Conservation (phyloP, 78 protist species). For the Dictyostelium brefeldianum region DNA sequence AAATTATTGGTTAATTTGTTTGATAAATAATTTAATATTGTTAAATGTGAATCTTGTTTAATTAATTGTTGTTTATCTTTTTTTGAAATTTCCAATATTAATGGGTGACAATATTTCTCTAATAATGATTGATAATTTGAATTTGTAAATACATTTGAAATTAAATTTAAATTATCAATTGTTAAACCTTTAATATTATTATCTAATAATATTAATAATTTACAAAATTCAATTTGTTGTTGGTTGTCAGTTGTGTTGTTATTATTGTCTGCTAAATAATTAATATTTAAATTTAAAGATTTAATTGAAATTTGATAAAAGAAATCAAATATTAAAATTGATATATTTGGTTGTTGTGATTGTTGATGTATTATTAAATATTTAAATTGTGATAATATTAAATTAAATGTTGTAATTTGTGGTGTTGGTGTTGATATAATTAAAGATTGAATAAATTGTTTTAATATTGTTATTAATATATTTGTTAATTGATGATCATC, state of each 20-base stretch:
- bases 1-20: background rate
- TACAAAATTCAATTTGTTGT: background rate
- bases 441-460: background rate
- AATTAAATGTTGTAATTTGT: background rate
- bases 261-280: too few species aligned
- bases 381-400: background rate
- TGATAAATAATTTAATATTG: background rate
- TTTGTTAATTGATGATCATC: background rate
- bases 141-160: background rate
- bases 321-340: background rate
- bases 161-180: background rate
- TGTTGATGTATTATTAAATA: too few species aligned
- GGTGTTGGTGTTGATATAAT: background rate
- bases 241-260: too few species aligned
- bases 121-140: background rate
- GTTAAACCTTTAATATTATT: background rate
- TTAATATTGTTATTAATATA: background rate
- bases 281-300: background rate
- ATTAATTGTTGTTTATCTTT: conserved; percentile 16
- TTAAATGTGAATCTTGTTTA: conserved; percentile 7
- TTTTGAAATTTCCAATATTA: background rate
- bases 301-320: background rate
- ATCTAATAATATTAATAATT: conserved; percentile 19
- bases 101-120: background rate
- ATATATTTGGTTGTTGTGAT: too few species aligned